phyloP scores from a whole-genome alignment of 139 green algal species.

The Volvox africanus region DNA sequence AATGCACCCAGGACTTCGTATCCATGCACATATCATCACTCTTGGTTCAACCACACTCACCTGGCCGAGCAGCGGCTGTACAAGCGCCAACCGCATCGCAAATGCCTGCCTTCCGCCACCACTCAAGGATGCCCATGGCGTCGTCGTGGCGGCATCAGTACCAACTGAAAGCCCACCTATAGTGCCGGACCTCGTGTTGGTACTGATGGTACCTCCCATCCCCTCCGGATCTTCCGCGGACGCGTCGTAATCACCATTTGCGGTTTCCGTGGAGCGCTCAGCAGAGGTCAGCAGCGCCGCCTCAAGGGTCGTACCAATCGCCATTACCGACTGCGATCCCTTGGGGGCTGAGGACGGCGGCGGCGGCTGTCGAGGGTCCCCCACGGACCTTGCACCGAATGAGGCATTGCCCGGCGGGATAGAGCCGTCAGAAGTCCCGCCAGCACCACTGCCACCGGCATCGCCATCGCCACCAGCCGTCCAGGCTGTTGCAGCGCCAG shows the following conservation, averaged over 20 bases:
- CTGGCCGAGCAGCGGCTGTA: slow-evolving; percentile 23
- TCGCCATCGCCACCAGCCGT: not conserved
- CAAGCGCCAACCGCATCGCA: not conserved
- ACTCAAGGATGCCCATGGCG: not conserved
- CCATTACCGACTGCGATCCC: not conserved
- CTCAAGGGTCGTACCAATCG: not conserved
- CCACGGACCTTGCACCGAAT: no score
- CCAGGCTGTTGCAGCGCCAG: not conserved
- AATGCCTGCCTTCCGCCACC: not conserved
- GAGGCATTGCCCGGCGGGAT: no score
- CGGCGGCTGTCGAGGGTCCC: not conserved
- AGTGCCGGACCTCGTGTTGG: not conserved
- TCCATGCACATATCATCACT: no score
- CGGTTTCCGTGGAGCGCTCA: no score
- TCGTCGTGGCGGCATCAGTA: not conserved
- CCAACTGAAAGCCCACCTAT: not conserved
- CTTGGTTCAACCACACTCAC: not conserved
- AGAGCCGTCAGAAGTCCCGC: not conserved
- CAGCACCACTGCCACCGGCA: not conserved
- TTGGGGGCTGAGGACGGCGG: not conserved
- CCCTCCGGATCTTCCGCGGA: not conserved
- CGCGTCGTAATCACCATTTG: not conserved
- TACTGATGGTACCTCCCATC: not conserved
- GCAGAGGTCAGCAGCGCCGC: not conserved
- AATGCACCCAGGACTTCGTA: no score